Conservation (phyloP, 176 grass and related monocot genomes). For the Elaeis guineensis region DNA sequence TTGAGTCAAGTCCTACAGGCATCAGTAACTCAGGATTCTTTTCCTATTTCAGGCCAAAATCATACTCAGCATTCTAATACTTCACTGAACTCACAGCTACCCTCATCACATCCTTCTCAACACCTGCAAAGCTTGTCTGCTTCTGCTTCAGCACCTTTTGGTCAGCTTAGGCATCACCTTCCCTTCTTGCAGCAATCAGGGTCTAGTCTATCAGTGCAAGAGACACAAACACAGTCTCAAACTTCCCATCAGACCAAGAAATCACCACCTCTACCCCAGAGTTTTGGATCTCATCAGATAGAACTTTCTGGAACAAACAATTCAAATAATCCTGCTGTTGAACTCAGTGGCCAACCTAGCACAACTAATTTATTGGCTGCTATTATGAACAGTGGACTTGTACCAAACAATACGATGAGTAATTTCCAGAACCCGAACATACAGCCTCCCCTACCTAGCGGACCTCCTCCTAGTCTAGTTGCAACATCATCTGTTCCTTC, state of each 20-base stretch:
- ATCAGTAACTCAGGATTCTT: constrained; percentile 14
- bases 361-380: constrained; percentile 57
- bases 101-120: constrained; percentile 9
- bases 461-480: constrained; percentile 20
- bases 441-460: constrained; percentile 36
- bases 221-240: constrained; percentile 18
- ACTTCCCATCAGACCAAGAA: constrained; percentile 8
- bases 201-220: constrained; percentile 22
- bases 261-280: constrained; percentile 7
- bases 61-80: constrained; percentile 15
- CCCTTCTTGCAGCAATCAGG: constrained; percentile 23
- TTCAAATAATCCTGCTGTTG: constrained; percentile 13
- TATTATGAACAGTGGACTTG: constrained; percentile 54
- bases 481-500: constrained; percentile 15
- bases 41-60: constrained; percentile 26
- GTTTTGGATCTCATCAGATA: constrained; percentile 7
- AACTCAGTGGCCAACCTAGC: constrained; percentile 17
- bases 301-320: constrained; percentile 19
- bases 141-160: constrained; percentile 9
- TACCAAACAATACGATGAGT: constrained; percentile 22
- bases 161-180: constrained; percentile 25
- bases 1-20: constrained; percentile 19
- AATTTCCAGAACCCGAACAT: constrained; percentile 23
- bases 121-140: constrained; percentile 38
- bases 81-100: constrained; percentile 7